Evolutionary conservation across 2,329 filamentous ascomycete genomes (phyloP).

Genomic region (Curvularia sp.): DNA sequence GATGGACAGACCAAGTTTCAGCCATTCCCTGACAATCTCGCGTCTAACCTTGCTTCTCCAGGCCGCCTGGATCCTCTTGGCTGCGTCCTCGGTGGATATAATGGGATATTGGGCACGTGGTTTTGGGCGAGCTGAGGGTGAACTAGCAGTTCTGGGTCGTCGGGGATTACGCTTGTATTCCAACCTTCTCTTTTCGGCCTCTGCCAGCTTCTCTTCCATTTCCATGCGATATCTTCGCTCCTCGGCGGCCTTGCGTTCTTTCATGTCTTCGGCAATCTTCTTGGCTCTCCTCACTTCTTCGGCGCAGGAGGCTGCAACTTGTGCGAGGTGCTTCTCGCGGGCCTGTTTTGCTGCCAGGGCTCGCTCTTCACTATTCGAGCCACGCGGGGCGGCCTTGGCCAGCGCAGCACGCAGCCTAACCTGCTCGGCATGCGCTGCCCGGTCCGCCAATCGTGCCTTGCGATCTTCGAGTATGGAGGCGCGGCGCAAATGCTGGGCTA

Average conservation of each 20-base stretch:
- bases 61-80: slow-evolving; percentile 70
- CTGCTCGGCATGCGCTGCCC: slow-evolving; percentile 83
- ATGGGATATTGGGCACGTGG: slow-evolving; percentile 37
- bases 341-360: slow-evolving; percentile 79
- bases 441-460: slow-evolving; percentile 78
- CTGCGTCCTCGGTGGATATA: slow-evolving; percentile 68
- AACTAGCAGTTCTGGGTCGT: slow-evolving; percentile 66
- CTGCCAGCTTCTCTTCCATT: slow-evolving; percentile 81
- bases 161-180: slow-evolving; percentile 61
- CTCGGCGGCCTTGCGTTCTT: slow-evolving; percentile 79
- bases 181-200: slow-evolving; percentile 74
- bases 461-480: slow-evolving; percentile 82
- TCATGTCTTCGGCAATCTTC: slow-evolving; percentile 81
- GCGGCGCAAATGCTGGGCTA: slow-evolving; percentile 80
- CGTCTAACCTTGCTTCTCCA: slow-evolving; percentile 69
- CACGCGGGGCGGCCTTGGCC: slow-evolving; percentile 73
- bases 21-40: slow-evolving; percentile 70
- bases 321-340: slow-evolving; percentile 79
- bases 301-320: slow-evolving; percentile 81
- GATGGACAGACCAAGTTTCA: slow-evolving; percentile 71
- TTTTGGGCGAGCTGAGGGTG: slow-evolving; percentile 55
- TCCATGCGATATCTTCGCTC: slow-evolving; percentile 72
- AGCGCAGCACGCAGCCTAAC: slow-evolving; percentile 77
- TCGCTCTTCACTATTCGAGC: slow-evolving; percentile 74
- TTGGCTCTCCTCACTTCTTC: slow-evolving; percentile 85